Evolutionary conservation across 108 stramenopile species (phyloP), one percentile per base, ranked within the genome.

Genomic region (Skeletonema potamos): DNA sequence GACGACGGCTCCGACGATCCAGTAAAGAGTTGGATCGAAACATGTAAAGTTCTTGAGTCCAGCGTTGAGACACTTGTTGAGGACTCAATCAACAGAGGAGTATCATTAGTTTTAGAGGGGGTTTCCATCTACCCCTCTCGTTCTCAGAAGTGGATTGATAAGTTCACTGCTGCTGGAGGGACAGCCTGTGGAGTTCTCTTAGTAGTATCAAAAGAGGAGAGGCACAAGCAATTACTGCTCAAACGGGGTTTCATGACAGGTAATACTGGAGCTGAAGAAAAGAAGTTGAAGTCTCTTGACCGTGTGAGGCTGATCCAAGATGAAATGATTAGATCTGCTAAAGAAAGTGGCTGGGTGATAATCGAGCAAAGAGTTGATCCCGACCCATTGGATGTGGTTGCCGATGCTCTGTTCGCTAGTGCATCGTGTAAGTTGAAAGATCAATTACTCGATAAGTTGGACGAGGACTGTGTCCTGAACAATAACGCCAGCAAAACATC

Each of bases 281-380:
- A 76, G 18, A 87, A 91, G 64, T 32, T 91, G 20, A 41, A 51
- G 9, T 73, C 55, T 30, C 85, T 84, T 66, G 83, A 85, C 46
- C 69, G 90, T 0, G 83, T 91, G 12, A 68, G 87, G 27, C 13
- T 60, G 60, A 87, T 91, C 27, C 90, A 91, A 60, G 81, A 84
- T 22, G 88, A 88, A 37, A 91, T 91, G 87, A 73, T 87, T 1
- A 44, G 68, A 37, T 62, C 74, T 10, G 90, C 82, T 2, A 64
- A 74, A 28, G 86, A 86, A 28, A 68, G 64, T 24, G 60, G 81
- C 12, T 91, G 90, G 87, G 43, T 85, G 2, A 44, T 75, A 9
- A 85, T 91, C 54, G 90, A 87, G 61, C 87, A 91, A 36, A 43
- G 73, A 0, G 28, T 70, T 1, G 82, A 87, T 68, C 80, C 82